Percentiles rank a stretch among this genome's conserved stretches.
These are phyloP conservation scores for Mycosphaerelloides madeirae DNA, from an alignment of 2,329 filamentous ascomycete species.

Conservation along the genomic window DNA sequence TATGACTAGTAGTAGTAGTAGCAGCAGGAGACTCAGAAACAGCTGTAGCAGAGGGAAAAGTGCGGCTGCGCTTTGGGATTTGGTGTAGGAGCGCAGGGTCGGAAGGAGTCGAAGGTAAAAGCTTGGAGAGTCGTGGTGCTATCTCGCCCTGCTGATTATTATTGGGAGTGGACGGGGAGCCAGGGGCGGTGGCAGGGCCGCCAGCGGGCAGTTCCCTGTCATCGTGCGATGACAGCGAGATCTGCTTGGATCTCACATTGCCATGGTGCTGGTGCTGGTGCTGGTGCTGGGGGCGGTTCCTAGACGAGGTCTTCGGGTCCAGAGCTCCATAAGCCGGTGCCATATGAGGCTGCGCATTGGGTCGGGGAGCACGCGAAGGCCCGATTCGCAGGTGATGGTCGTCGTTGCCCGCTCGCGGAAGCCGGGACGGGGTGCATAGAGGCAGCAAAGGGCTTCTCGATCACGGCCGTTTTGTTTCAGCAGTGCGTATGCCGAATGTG, in stretches of 20 bases:
- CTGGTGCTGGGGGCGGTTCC: background rate
- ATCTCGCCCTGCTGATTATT: conserved; percentile 1
- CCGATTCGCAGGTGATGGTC: conserved; percentile 9
- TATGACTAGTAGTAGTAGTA: too few species aligned
- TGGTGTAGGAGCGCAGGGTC: background rate
- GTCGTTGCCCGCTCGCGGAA: background rate
- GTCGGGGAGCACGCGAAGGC: conserved; percentile 4
- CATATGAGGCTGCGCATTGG: conserved; percentile 16
- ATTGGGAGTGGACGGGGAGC: background rate
- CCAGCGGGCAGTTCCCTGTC: conserved; percentile 1
- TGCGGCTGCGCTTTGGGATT: background rate
- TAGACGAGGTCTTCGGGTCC: conserved; percentile 9
- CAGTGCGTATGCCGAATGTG: too few species aligned
- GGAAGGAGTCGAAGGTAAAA: conserved; percentile 5
- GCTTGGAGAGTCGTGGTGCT: conserved; percentile 7
- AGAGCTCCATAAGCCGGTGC: conserved; percentile 14
- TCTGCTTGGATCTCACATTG: conserved; percentile 16
- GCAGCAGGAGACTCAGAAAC: background rate
- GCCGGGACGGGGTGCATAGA: background rate
- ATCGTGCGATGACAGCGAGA: conserved; percentile 10
- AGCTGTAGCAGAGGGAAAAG: background rate
- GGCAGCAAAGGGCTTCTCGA: background rate
- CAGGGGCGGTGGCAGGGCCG: background rate
- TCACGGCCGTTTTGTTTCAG: too few species aligned
- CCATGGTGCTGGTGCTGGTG: too few species aligned